Evolutionary conservation across 352 stramenopile species (phyloP), one percentile per base, ranked within the genome.

Genomic region (Pythium dissotocum): DNA sequence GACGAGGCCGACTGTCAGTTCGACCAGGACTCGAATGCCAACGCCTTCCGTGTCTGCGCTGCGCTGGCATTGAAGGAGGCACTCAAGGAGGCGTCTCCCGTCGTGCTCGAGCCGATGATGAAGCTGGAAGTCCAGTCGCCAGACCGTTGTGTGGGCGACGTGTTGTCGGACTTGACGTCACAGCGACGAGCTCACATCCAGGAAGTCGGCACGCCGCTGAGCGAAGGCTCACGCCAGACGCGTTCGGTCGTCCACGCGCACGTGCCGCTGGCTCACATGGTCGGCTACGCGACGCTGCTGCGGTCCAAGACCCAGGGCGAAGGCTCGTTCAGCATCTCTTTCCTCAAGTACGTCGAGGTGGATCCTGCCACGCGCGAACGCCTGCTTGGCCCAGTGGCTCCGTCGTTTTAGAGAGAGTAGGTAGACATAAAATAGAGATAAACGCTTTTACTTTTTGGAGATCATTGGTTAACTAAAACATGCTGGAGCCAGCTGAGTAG

Each of bases 231-330:
- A 9, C 69, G 72, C 0, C 74, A 77, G 14, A 77, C 76, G 4
- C 87, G 82, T 28, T 84, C 83, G 4, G 75, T 88, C 42, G 77
- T 95, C 28, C 70, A 85, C 56, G 81, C 81, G 5, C 71, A 91
- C 44, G 85, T 93, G 48, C 85, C 87, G 38, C 69, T 94, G 24
- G 77, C 71, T 40, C 70, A 91, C 73, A 91, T 95, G 83, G 77
- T 95, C 42, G 87, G 87, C 6, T 95, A 91, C 66, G 78, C 87
- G 44, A 95, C 87, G 14, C 48, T 87, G 24, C 59, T 95, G 52
- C 87, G 87, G 6, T 95, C 87, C 8, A 89, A 85, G 65, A 95
- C 87, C 9, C 79, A 90, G 61, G 85, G 87, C 42, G 80, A 94
- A 77, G 86, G 82, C 32, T 85, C 78, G n/a, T 94, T 94, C 64